Base-by-base conservation (phyloP, 805 yeast species). In the Blastobotrys terrestris region DNA sequence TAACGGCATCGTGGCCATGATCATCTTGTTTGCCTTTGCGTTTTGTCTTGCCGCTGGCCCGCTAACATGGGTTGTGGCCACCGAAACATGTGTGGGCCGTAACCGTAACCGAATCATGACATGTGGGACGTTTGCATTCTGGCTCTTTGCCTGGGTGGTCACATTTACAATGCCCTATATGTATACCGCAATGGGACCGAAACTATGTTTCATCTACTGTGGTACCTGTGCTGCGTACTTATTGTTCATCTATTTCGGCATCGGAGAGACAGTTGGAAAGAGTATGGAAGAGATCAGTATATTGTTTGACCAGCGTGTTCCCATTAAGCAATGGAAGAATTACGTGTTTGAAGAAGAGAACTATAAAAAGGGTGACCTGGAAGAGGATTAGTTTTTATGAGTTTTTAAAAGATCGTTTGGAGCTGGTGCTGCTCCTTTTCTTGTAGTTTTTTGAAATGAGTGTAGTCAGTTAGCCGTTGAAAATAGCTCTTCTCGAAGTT, bases 201-300 rank as follows among this genome's bases (percentile, higher is more conserved):
- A 44, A 35, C 41, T 53, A 14, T 46, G 53, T 13, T 53, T 31
- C 42, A 43, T 53, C 11, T 53, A 53, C 48, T 46, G 50, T 13
- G 56, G 56, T 8, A 42, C 43, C 18, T 44, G 53, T 35, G 31
- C 49, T n/a, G 15, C 45, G 13, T 53, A 46, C 1, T 21, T 46
- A 11, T n/a, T 50, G 19, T 40, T 50, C 15, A 45, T 53, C 14
- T 55, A 44, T 49, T 53, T 55, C 40, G 22, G 39, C 39, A 49
- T 50, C 31, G 56, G 56, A 3, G 59, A 56, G 46, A 56, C 59
- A 2, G 46, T 39, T 3, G 55, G 55, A 18, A 31, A 44, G 15
- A 51, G 51, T 40, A 15, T 54, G 42, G 59, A 56, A 45, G 55
- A 56, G 45, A 56, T 56, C 44, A 52, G 46, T 15, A 46, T 39